Percentiles rank a stretch among this genome's conserved stretches.
Evolutionary conservation across 73 alveolate genomes (phyloP).

Genomic region (Halteria grandinella): DNA sequence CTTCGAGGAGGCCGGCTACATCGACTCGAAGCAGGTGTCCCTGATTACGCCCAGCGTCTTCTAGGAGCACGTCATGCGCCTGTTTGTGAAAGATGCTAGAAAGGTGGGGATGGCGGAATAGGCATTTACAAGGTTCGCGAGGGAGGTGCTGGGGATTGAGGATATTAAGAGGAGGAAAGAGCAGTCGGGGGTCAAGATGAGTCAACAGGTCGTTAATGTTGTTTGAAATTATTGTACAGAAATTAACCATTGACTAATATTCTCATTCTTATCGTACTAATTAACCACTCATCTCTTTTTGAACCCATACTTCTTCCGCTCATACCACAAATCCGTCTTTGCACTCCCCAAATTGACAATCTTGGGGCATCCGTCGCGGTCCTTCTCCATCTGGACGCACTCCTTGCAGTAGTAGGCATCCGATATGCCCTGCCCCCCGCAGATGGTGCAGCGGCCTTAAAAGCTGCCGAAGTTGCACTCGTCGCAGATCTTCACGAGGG

Average conservation of each 20-base stretch:
- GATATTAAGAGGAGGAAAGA: constrained; percentile 18
- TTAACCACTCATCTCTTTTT: constrained; percentile 44
- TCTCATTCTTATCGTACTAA: not conserved
- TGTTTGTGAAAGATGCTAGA: constrained; percentile 42
- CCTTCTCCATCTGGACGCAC: constrained; percentile 91
- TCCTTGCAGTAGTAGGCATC: constrained; percentile 99
- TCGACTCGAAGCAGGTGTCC: too few relatives aligned
- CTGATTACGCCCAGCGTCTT: constrained; percentile 36
- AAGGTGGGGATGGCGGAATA: constrained; percentile 21
- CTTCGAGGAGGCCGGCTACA: constrained; percentile 4
- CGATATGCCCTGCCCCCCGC: constrained; percentile 98
- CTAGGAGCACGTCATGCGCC: constrained; percentile 37
- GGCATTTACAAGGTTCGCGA: constrained; percentile 39
- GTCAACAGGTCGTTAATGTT: not conserved
- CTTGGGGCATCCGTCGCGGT: constrained; percentile 99
- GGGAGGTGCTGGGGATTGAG: constrained; percentile 5
- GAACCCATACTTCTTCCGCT: constrained; percentile 96
- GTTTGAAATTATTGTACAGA: not conserved
- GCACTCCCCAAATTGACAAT: constrained; percentile 98
- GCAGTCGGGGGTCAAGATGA: too few relatives aligned
- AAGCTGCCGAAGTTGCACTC: constrained; percentile 96
- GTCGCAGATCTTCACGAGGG: constrained; percentile 96
- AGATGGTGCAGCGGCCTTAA: constrained; percentile 97
- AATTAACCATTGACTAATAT: constrained; percentile 11
- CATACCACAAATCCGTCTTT: constrained; percentile 97